Evolutionary conservation across 2,329 filamentous ascomycete genomes (phyloP).

Genomic region (Monosporascus sp.): DNA sequence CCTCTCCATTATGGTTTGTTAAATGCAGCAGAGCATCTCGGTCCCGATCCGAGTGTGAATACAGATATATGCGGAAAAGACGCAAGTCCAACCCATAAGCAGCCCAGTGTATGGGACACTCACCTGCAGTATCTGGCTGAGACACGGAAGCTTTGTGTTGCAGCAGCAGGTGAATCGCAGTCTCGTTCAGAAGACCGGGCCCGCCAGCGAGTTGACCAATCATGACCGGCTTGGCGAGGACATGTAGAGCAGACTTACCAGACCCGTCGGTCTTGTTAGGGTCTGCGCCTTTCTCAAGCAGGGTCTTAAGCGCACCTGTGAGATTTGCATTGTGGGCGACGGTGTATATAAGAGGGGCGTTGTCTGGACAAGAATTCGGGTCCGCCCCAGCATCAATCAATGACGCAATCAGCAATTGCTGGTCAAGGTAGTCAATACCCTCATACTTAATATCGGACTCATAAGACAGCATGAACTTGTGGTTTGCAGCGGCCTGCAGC

Average conservation of each 20-base stretch:
- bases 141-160: too few relatives aligned
- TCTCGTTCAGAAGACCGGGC: too few relatives aligned
- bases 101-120: too few relatives aligned
- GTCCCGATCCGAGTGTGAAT: neutral
- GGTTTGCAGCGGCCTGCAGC: neutral
- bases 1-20: neutral
- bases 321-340: conserved; percentile 5
- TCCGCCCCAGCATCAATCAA: conserved; percentile 17
- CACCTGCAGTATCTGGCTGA: too few relatives aligned
- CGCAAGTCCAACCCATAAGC: too few relatives aligned
- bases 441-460: too few relatives aligned
- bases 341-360: conserved; percentile 2
- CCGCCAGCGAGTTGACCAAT: neutral
- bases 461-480: neutral
- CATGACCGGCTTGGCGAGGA: conserved; percentile 7
- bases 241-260: conserved; percentile 18
- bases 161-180: too few relatives aligned
- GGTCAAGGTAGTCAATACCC: conserved; percentile 8
- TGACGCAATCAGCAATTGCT: conserved; percentile 12
- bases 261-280: conserved; percentile 7
- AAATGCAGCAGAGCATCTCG: neutral
- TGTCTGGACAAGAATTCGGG: conserved; percentile 3
- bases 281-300: conserved; percentile 22
- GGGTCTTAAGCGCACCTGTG: conserved; percentile 13
- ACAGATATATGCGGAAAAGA: too few relatives aligned